Base-by-base conservation (phyloP, 192 early-diverging fungal species). In the Mortierella alpina region DNA sequence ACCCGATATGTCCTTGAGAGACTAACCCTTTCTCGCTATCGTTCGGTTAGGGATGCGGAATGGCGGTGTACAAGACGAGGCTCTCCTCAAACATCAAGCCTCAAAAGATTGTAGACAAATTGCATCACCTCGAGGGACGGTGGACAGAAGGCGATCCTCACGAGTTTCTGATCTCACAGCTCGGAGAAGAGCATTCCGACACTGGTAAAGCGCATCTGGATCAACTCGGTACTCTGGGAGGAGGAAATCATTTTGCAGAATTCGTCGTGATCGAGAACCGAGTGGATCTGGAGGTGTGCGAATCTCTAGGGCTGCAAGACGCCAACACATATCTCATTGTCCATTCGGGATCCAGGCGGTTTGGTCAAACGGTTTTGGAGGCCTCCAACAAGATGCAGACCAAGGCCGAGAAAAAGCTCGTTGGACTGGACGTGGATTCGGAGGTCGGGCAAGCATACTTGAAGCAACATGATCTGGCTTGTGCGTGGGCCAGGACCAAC, bases 191-290 rank as follows among this genome's bases (percentile, higher is more conserved):
- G 23, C 64, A 72, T 10, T 63, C 87, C 22, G 56, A 73, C 31
- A 83, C 72, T n/a, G 87, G 88, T 40, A 70, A 68, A 45, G 51
- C 63, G 1, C 58, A 73, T 46, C 47, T 91, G 62, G 82, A 79
- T 48, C 72, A 74, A 59, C 49, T 84, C 6, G 90, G 90, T 13
- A 90, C 89, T 1, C 70, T 90, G 44, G 90, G 90, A 2, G 86
- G 84, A 6, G 90, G 90, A 39, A 91, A 91, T 63, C 90, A 91
- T 66, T 91, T 91, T 72, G 88, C 89, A 41, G 90, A 91, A 56
- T 64, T 91, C 31, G 77, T 80, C 2, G 65, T 72, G 9, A 23
- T 80, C 12, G 77, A 80, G 46, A 75, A 87, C 47, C 60, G 80
- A 10, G 62, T 83, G 12, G 84, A 88, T 45, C 59, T 56, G 58